Percentiles rank a stretch among this genome's conserved stretches.
These are phyloP conservation scores for Inonotus obliquus DNA, from an alignment of 1,284 basidiomycete genomes.

Conservation along the genomic window DNA sequence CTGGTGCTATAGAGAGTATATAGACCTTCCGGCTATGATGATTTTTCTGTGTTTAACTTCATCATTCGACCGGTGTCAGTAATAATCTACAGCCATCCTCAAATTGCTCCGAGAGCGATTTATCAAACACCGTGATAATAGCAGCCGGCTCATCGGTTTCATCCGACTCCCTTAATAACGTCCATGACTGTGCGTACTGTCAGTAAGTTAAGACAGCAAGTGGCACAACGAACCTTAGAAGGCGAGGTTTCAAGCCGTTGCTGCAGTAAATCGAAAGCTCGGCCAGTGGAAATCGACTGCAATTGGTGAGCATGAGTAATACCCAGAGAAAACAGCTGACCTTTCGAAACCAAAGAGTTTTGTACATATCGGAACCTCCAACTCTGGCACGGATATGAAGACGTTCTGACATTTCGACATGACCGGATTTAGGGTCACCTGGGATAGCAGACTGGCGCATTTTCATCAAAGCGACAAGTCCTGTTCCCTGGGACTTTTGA, in stretches of 20 bases:
- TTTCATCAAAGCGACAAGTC: conserved; percentile 61
- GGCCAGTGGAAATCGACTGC: conserved; percentile 12
- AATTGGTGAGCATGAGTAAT: background rate
- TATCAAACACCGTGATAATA: background rate
- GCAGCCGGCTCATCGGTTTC: background rate
- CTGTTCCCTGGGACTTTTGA: conserved; percentile 50
- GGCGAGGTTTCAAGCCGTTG: conserved; percentile 3
- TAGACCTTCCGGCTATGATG: background rate
- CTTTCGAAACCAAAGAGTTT: conserved; percentile 65
- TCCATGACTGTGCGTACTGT: background rate
- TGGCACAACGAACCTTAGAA: background rate
- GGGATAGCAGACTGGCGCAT: conserved; percentile 65
- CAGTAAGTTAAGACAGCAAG: background rate
- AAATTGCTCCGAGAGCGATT: conserved; percentile 1
- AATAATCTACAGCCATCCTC: background rate
- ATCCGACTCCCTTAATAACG: background rate
- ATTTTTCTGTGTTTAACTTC: background rate
- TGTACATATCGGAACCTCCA: conserved; percentile 30
- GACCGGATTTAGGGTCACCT: conserved; percentile 51
- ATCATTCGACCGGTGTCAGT: background rate
- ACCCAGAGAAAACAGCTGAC: conserved; percentile 29
- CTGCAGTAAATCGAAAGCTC: conserved; percentile 16
- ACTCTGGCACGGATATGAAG: conserved; percentile 48
- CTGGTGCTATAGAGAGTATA: background rate
- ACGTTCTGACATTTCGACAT: conserved; percentile 47